Evolutionary conservation across 2,329 filamentous ascomycete species (phyloP), one percentile per base, ranked within the genome.

Genomic region (Sporothrix variecibatus): DNA sequence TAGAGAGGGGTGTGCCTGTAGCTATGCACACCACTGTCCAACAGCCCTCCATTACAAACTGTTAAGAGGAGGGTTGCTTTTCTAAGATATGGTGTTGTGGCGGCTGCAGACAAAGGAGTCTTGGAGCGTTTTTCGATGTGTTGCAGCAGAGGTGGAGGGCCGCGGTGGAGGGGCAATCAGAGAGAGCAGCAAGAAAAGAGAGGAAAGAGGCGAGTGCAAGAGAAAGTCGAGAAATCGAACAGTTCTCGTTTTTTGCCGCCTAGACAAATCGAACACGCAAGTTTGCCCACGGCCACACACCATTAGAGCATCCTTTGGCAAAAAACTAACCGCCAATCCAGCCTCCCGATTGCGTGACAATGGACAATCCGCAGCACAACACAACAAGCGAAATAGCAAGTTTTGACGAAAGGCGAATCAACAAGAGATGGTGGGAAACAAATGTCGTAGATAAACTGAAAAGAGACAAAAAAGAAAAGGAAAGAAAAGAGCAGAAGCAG

Each of bases 21-120:
- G 43, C 38, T 46, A 67, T 67, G 62, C 38, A 67, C 62, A 62
- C 58, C 58, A 34, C 58, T 62, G 17, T 8, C 26, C 56, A 60
- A 5, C 15, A 20, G 43, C 43, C 43, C 43, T 49, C 58, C 62
- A 28, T 23, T 23, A 28, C 65, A 23, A 23, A 23, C 34, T 49
- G 26, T 3, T 3, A 6, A 12, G 43, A 31, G 38, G 38, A 62
- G 62, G 62, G 62, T 40, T 64, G 58, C 31, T 34, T 40, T 60
- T 2, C 23, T 28, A n/a, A 8, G 58, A 20, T 7, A 11, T 20
- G 58, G 31, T 28, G 58, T 40, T 67, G 58, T 67, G 43, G 65
- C 65, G 43, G 65, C 17, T 68, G 65, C 65, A 68, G 26, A 51
- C n/a, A 56, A 56, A 17, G 5, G 3, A 3, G 34, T 34, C 34